Evolutionary conservation across 352 stramenopile species (phyloP).

Genomic region (Phytophthora chlamydospora): DNA sequence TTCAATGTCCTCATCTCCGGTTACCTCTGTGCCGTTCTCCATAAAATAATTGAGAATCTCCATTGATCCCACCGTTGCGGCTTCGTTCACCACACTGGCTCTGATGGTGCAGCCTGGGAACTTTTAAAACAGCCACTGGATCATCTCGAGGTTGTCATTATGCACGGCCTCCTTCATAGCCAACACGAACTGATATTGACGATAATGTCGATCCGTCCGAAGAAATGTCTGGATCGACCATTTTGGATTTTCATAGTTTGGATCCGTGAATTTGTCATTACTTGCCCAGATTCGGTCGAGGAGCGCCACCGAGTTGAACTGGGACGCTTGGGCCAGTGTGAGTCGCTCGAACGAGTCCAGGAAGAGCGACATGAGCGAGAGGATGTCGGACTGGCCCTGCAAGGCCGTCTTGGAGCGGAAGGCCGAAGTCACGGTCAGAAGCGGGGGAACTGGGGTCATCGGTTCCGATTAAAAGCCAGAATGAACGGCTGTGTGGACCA

Average conservation of each 20-base stretch:
- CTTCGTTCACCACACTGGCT: conserved; percentile 1
- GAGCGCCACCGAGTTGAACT: background rate
- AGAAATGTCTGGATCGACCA: background rate
- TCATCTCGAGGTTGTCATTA: conserved; percentile 1
- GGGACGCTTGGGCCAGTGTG: background rate
- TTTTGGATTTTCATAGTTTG: too few species aligned
- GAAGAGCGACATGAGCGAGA: background rate
- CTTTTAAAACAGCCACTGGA: conserved; percentile 11
- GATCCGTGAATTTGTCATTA: too few species aligned
- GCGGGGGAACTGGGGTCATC: background rate
- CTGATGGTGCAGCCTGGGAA: background rate
- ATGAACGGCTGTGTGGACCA: too few species aligned
- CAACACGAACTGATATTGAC: conserved; percentile 2
- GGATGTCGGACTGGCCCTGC: conserved; percentile 1
- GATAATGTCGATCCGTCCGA: conserved; percentile 1
- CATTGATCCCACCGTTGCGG: background rate
- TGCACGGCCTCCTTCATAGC: background rate
- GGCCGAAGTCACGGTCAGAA: background rate
- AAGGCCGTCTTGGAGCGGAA: conserved; percentile 1
- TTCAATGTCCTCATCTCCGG: too few species aligned
- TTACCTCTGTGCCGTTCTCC: background rate
- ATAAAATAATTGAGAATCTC: conserved; percentile 15
- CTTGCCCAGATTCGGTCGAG: conserved; percentile 3
- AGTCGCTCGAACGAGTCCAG: conserved; percentile 9
- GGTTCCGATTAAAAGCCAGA: too few species aligned